Evolutionary conservation across 768 basidiomycete species (phyloP), one percentile per base, ranked within the genome.

Genomic region (Neoboletus brunneissimus): DNA sequence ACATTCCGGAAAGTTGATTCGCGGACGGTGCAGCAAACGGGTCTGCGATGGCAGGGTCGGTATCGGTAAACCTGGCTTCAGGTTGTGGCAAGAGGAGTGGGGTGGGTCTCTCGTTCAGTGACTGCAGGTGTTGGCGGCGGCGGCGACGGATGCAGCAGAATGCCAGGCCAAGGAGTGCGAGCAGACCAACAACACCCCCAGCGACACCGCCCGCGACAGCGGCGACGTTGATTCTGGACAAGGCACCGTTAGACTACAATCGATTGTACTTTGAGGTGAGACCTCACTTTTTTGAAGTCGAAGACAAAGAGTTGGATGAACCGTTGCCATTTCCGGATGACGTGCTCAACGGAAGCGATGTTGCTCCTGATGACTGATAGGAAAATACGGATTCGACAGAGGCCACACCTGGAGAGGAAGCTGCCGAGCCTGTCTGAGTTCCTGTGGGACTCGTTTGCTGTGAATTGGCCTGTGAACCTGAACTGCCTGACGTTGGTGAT

Each of bases 111-210:
- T 64, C 59, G 8, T 55, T 52, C 0, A 46, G 27, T 10, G 20
- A 2, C 9, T 47, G 15, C n/a, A 53, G 2, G n/a, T 15, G 55
- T 37, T 35, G 56, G 15, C 45, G 54, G 3, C 51, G 50, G 5
- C 60, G 66, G 18, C 59, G 57, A 29, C 57, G 58, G 51, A 52
- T 32, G 40, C 41, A 69, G 22, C 55, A 53, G 0, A 58, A 31
- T 3, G 29, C 51, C n/a, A 67, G 41, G 9, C 12, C 59, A 53
- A 60, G 20, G 2, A 69, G 53, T 16, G 40, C 63, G 1, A 68
- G 43, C 16, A 68, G 37, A 29, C 58, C 61, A 15, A 51, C 18
- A 32, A 15, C 58, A n/a, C 67, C 67, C 18, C 62, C 67, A n/a
- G 31, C 54, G 3, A 32, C 56, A 35, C 61, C 60, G 0, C 67